phyloP scores from a whole-genome alignment of 768 basidiomycete species.

The Russula sp. region DNA sequence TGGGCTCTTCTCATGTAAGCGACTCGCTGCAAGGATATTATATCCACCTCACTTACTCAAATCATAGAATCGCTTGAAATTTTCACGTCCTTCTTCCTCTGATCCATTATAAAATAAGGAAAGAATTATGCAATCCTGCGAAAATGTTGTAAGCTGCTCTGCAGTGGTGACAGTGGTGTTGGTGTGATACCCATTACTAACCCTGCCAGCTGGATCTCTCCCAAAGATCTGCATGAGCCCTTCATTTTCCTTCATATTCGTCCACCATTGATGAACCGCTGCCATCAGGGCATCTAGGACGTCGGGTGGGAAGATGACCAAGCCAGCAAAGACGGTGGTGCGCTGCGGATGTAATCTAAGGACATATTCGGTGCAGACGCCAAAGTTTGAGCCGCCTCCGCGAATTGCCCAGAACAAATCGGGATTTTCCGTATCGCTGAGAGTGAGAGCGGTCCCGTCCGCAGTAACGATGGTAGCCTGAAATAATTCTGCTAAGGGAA shows the following conservation, averaged over 20 bases:
- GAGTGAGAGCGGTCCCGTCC: slow-evolving; percentile 36
- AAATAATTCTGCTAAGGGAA: neutral
- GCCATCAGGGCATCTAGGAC: slow-evolving; percentile 27
- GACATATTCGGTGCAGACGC: slow-evolving; percentile 48
- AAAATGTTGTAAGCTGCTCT: neutral
- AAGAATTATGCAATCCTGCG: slow-evolving; percentile 36
- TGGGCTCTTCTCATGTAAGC: slow-evolving; percentile 33
- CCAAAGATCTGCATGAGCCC: slow-evolving; percentile 34
- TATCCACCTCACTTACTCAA: slow-evolving; percentile 32
- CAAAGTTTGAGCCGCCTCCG: slow-evolving; percentile 51
- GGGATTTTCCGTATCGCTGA: slow-evolving; percentile 26
- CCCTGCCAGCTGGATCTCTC: slow-evolving; percentile 36
- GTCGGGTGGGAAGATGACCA: slow-evolving; percentile 33
- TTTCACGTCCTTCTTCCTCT: slow-evolving; percentile 41
- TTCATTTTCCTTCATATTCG: slow-evolving; percentile 36
- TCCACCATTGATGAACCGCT: slow-evolving; percentile 34
- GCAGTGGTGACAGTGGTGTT: too few relatives aligned
- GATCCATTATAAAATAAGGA: slow-evolving; percentile 46
- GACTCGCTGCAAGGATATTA: too few relatives aligned
- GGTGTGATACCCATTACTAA: slow-evolving; percentile 23
- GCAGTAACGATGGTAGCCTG: slow-evolving; percentile 44
- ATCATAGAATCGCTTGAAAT: slow-evolving; percentile 42
- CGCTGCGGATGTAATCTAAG: slow-evolving; percentile 45
- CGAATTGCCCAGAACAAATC: slow-evolving; percentile 53
- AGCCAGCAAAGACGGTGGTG: slow-evolving; percentile 41